phyloP scores from a whole-genome alignment of 495 filamentous ascomycete genomes.

The Tuber melanosporum region DNA sequence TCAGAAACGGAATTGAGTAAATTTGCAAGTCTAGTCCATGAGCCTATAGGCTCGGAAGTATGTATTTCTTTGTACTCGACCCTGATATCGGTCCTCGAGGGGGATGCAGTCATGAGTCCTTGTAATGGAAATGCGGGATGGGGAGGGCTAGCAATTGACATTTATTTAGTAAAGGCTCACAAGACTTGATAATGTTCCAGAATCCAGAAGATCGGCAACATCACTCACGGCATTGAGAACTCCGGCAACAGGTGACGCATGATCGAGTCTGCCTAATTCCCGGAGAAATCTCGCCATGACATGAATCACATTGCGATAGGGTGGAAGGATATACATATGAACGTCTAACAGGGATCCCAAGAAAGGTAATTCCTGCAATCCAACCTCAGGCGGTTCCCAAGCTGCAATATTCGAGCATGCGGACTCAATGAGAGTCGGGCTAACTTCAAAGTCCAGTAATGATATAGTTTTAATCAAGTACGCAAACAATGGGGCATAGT shows the following conservation, averaged over 20 bases:
- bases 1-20: conserved; percentile 39
- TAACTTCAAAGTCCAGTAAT: conserved; percentile 39
- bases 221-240: not conserved
- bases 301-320: not conserved
- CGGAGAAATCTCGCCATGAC: not conserved
- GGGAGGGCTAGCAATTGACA: conserved; percentile 30
- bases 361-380: conserved; percentile 41
- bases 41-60: conserved; percentile 39
- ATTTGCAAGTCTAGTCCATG: conserved; percentile 38
- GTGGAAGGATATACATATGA: conserved; percentile 34
- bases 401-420: conserved; percentile 42
- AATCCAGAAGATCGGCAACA: not conserved
- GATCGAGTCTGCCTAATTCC: not conserved
- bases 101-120: conserved; percentile 32
- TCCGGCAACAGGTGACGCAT: not conserved
- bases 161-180: conserved; percentile 9
- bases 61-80: conserved; percentile 40
- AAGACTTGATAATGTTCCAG: not conserved
- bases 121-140: conserved; percentile 41
- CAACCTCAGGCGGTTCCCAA: conserved; percentile 36
- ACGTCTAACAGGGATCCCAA: conserved; percentile 41
- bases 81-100: conserved; percentile 36
- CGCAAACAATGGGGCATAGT: conserved; percentile 37
- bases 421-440: conserved; percentile 40
- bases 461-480: conserved; percentile 40